Base-by-base conservation (phyloP, 352 stramenopile species). In the Globisporangium parvum region DNA sequence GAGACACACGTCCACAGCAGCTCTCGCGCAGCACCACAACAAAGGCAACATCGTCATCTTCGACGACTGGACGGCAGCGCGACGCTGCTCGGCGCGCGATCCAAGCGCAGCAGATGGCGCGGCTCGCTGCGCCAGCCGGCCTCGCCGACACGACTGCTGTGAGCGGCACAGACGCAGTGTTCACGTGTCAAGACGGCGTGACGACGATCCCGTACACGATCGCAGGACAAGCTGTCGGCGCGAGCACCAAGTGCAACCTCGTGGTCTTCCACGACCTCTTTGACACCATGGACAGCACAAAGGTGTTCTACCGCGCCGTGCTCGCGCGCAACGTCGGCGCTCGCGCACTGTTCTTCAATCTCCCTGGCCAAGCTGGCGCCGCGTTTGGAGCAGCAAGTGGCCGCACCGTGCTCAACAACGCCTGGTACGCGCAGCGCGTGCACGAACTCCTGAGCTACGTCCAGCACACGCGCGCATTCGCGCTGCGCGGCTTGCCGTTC, bases 211-310 rank as follows among this genome's bases (percentile, higher is more conserved):
- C 85, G 26, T 97, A 93, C 67, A 70, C 87, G 20, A 56, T 96
- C 14, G 65, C 87, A 6, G 89, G 89, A 0, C 78, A 94, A 42
- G 73, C 75, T 2, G 71, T 77, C 3, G 75, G 75, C 2, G 70
- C 68, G 12, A 77, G 66, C 4, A 54, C 63, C n/a, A 91, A 87
- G 31, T 89, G 81, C 59, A 97, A 93, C 59, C 64, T 98, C 41
- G 73, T 98, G 8, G 81, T 97, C 2, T 90, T 96, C 53, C 85
- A 97, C 53, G 91, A 98, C 56, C 80, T 98, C 6, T 98, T 98
- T 60, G 91, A 98, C 63, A 97, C 90, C 1, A 68, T 93, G 44
- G 91, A 97, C 45, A 87, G 80, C 56, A 95, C 83, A 14, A 80
- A 85, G 47, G 85, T 97, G 1, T 91, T 97, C 20, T 94, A 97